These are phyloP conservation scores for Malassezia brasiliensis DNA, from an alignment of 1,284 basidiomycete species.

Conservation along the genomic window DNA sequence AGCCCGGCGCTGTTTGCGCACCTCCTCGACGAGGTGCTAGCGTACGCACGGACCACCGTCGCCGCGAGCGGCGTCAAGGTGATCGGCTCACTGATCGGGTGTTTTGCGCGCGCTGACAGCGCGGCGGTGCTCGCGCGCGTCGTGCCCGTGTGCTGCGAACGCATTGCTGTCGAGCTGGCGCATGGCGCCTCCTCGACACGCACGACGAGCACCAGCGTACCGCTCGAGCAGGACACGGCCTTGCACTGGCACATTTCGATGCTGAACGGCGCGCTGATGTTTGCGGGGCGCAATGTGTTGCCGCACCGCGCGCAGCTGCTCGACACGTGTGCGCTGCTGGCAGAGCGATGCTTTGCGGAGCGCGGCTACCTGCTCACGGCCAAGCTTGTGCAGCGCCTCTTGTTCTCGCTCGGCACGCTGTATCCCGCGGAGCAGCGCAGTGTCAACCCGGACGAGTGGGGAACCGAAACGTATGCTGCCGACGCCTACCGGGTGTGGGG, in stretches of 20 bases:
- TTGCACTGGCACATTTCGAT: conserved; percentile 70
- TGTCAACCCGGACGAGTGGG: conserved; percentile 74
- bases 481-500: conserved; percentile 76
- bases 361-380: conserved; percentile 77
- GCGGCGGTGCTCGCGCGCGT: conserved; percentile 69
- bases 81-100: conserved; percentile 78
- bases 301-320: conserved; percentile 63
- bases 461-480: conserved; percentile 64
- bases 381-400: conserved; percentile 65
- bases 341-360: conserved; percentile 75
- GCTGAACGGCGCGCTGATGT: conserved; percentile 33
- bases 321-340: conserved; percentile 60
- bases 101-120: conserved; percentile 70
- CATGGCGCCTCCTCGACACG: conserved; percentile 83
- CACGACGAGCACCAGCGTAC: conserved; percentile 74
- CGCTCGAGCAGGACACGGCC: conserved; percentile 77
- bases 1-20: conserved; percentile 78
- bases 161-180: conserved; percentile 75
- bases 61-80: conserved; percentile 74
- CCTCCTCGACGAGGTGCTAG: conserved; percentile 70
- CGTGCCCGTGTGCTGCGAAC: conserved; percentile 66
- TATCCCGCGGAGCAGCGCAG: conserved; percentile 75
- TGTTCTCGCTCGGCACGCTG: conserved; percentile 66
- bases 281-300: conserved; percentile 52
- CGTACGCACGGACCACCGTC: conserved; percentile 65